These are phyloP conservation scores for Macrophomina pseudophaseolina DNA, from an alignment of 2,329 filamentous ascomycete genomes.

Conservation along the genomic window DNA sequence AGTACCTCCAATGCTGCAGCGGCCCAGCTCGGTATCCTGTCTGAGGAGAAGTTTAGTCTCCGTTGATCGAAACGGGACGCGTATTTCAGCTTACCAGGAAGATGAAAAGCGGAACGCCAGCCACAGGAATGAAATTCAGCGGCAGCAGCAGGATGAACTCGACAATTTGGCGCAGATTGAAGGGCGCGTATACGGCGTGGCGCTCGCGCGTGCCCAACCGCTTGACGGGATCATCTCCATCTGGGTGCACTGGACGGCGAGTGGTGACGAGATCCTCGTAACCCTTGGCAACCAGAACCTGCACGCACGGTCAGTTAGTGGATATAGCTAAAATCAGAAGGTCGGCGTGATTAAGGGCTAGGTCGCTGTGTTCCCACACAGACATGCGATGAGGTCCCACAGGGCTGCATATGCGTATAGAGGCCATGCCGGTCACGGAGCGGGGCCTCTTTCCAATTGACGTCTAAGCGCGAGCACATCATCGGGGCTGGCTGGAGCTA, in stretches of 20 bases:
- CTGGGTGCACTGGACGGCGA: slow-evolving; percentile 65
- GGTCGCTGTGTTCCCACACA: neutral
- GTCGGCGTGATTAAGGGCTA: neutral
- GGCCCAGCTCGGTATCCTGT: slow-evolving; percentile 88
- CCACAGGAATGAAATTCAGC: slow-evolving; percentile 83
- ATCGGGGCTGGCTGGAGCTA: neutral
- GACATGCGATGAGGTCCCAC: neutral
- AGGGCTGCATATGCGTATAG: neutral
- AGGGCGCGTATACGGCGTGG: slow-evolving; percentile 81
- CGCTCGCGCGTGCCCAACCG: slow-evolving; percentile 82
- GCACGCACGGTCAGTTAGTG: slow-evolving; percentile 13
- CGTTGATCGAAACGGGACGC: no score
- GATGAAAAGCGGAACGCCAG: slow-evolving; percentile 85
- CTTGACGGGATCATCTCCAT: slow-evolving; percentile 74
- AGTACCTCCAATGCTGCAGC: slow-evolving; percentile 90
- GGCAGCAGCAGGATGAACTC: slow-evolving; percentile 73
- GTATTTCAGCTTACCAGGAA: slow-evolving; percentile 55
- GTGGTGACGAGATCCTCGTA: slow-evolving; percentile 60
- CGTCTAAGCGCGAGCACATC: slow-evolving; percentile 19
- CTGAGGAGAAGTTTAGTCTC: no score
- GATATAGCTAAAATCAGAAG: neutral
- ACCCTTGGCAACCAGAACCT: slow-evolving; percentile 77
- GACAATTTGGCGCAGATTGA: slow-evolving; percentile 86
- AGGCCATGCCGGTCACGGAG: neutral
- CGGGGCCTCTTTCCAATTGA: neutral